A percentile compares a stretch with the other conserved stretches of the same genome.
Conservation (phyloP, 106 monocot species). For the Vanilla planifolia region DNA sequence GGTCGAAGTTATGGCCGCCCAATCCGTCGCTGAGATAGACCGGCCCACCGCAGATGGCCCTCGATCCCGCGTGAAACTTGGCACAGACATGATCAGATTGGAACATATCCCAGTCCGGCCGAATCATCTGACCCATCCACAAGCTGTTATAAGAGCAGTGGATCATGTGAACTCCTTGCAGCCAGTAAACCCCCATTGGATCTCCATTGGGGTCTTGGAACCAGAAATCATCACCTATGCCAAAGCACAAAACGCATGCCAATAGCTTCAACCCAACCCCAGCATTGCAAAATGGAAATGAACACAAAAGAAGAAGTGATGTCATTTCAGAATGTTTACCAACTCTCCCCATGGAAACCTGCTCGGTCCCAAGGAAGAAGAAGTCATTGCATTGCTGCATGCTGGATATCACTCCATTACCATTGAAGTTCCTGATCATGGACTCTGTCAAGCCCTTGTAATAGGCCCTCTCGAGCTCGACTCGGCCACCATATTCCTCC, state of each 20-base stretch:
- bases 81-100: slow-evolving; percentile 38
- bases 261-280: not conserved
- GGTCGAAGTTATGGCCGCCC: slow-evolving; percentile 36
- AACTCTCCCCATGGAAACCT: slow-evolving; percentile 38
- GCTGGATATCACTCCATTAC: slow-evolving; percentile 42
- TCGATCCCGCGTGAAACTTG: slow-evolving; percentile 35
- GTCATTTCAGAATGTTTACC: slow-evolving; percentile 12
- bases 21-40: slow-evolving; percentile 43
- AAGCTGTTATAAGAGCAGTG: slow-evolving; percentile 52
- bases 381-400: slow-evolving; percentile 71
- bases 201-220: slow-evolving; percentile 51
- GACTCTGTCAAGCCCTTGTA: slow-evolving; percentile 40
- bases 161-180: slow-evolving; percentile 48
- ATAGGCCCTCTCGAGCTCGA: slow-evolving; percentile 48
- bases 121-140: slow-evolving; percentile 55
- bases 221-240: slow-evolving; percentile 56
- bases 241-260: not conserved
- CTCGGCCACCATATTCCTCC: slow-evolving; percentile 33
- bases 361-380: slow-evolving; percentile 39
- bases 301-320: not conserved
- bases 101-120: slow-evolving; percentile 66
- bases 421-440: slow-evolving; percentile 38
- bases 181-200: slow-evolving; percentile 44
- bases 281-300: not conserved
- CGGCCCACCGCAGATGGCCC: slow-evolving; percentile 54